Evolutionary conservation across 805 yeast genomes (phyloP).

Genomic region (Yamadazyma ubonensis): DNA sequence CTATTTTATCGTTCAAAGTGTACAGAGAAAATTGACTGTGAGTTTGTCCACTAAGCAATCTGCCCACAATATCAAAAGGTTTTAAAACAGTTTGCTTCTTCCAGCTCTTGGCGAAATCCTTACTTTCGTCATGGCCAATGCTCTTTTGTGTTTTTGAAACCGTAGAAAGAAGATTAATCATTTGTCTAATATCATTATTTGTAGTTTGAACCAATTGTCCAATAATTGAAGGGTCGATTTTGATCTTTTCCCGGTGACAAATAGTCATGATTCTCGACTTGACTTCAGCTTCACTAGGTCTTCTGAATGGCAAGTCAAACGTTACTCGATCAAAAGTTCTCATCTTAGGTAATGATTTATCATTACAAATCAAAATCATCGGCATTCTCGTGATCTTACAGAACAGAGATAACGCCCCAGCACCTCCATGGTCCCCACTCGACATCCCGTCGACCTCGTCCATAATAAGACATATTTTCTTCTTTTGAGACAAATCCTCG

Average conservation of each 20-base stretch:
- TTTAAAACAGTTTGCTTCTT: conserved; percentile 86
- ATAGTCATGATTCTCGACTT: conserved; percentile 85
- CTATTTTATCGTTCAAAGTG: conserved; percentile 76
- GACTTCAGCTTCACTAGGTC: conserved; percentile 83
- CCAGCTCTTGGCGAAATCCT: conserved; percentile 67
- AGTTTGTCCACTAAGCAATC: conserved; percentile 56
- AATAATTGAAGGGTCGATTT: conserved; percentile 74
- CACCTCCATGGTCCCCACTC: conserved; percentile 98
- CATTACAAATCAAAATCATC: conserved; percentile 90
- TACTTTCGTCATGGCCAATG: conserved; percentile 64
- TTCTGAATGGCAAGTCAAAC: conserved; percentile 76
- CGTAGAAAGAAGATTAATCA: conserved; percentile 83
- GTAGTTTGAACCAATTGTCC: conserved; percentile 85
- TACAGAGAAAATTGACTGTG: conserved; percentile 54
- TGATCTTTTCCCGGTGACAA: conserved; percentile 79
- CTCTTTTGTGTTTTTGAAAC: conserved; percentile 70
- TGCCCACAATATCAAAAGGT: conserved; percentile 85
- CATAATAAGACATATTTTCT: conserved; percentile 82
- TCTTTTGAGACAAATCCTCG: conserved; percentile 34
- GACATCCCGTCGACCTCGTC: conserved; percentile 99
- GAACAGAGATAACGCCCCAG: conserved; percentile 86
- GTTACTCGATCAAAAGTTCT: conserved; percentile 87
- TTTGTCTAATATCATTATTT: conserved; percentile 89
- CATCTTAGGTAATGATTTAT: conserved; percentile 90
- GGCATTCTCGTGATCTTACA: conserved; percentile 87